These are phyloP conservation scores for Moricandia moricandioides DNA, from an alignment of 345 rosid species.

Conservation along the genomic window DNA sequence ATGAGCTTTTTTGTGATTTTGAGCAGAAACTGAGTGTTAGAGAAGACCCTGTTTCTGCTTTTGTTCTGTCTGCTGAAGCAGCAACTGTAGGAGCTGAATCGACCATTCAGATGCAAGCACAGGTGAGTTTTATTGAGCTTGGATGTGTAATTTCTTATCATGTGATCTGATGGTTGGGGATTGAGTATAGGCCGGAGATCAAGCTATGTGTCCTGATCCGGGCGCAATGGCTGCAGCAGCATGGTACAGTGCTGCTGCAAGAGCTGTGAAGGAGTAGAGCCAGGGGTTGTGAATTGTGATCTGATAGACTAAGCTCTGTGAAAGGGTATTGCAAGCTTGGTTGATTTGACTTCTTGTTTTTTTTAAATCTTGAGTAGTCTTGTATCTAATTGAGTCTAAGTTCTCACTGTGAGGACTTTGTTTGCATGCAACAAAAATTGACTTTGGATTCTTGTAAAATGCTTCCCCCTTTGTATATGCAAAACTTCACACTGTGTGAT, in stretches of 20 bases:
- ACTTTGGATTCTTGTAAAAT: background rate
- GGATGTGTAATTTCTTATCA: background rate
- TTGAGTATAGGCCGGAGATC: conserved; percentile 72
- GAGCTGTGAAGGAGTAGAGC: conserved; percentile 59
- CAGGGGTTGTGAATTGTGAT: conserved; percentile 12
- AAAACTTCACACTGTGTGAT: background rate
- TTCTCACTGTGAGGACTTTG: background rate
- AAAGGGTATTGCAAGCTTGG: background rate
- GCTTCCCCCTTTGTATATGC: background rate
- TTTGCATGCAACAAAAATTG: background rate
- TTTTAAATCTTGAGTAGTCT: background rate
- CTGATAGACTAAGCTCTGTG: background rate
- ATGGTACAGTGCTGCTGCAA: conserved; percentile 90
- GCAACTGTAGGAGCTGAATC: conserved; percentile 87
- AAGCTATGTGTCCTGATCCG: conserved; percentile 82
- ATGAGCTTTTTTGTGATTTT: conserved; percentile 15
- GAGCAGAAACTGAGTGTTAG: conserved; percentile 74
- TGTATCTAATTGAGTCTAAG: background rate
- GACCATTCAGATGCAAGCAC: conserved; percentile 82
- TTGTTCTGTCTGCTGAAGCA: conserved; percentile 72
- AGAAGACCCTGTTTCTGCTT: conserved; percentile 62
- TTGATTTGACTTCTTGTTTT: background rate
- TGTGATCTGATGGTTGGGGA: conserved; percentile 12
- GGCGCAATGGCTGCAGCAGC: conserved; percentile 93
- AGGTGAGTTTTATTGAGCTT: conserved; percentile 46